Percentiles rank a stretch among this genome's conserved stretches.
phyloP scores from a whole-genome alignment of 2,329 filamentous ascomycete species.

The Fusarium floridanum region DNA sequence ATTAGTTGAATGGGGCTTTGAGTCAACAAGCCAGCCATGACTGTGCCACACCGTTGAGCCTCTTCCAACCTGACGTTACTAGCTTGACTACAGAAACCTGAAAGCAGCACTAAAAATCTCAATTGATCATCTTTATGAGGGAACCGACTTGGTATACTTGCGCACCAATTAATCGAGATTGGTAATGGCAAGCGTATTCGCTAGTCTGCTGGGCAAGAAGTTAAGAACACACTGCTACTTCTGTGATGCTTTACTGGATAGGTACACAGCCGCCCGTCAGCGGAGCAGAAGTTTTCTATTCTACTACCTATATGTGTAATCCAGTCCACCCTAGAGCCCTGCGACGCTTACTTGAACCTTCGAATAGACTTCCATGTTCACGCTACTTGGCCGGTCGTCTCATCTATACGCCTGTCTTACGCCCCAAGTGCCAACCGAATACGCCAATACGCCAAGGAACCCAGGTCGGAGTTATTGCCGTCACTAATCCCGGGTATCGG shows the following conservation, averaged over 20 bases:
- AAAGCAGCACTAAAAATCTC: not conserved
- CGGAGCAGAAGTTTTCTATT: not conserved
- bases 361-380: not conserved
- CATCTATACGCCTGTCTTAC: not conserved
- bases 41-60: not conserved
- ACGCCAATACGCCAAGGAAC: not conserved
- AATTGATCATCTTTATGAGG: not conserved
- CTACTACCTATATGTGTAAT: conserved; percentile 1
- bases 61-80: not conserved
- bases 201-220: not conserved
- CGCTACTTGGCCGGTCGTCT: not conserved
- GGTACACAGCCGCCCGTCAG: not conserved
- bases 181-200: not conserved
- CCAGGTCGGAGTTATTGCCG: not conserved
- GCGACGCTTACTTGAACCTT: not conserved
- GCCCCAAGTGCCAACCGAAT: not conserved
- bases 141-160: not conserved
- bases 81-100: not conserved
- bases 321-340: not conserved
- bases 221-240: no score
- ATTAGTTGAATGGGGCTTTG: not conserved
- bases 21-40: not conserved
- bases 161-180: not conserved
- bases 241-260: not conserved
- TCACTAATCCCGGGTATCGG: not conserved